A percentile compares a stretch with the other conserved stretches of the same genome.
These are phyloP conservation scores for Venturia carpophila DNA, from an alignment of 2,329 filamentous ascomycete genomes.

Conservation along the genomic window DNA sequence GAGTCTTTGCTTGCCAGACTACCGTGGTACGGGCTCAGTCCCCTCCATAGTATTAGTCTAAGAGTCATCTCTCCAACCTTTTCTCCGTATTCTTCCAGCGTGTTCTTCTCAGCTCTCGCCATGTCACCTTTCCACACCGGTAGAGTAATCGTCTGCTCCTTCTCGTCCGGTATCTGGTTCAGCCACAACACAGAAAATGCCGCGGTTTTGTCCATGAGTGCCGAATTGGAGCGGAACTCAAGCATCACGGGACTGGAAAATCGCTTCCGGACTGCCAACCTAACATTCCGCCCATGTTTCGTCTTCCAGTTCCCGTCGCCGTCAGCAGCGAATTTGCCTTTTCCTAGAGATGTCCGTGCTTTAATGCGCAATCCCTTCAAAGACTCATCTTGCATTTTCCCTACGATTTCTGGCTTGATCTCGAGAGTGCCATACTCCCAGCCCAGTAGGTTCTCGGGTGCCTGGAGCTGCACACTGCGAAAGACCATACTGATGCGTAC, in stretches of 20 bases:
- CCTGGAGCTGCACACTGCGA: slow-evolving; percentile 57
- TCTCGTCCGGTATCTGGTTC: slow-evolving; percentile 60
- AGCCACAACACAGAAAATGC: slow-evolving; percentile 62
- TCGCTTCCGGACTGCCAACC: slow-evolving; percentile 53
- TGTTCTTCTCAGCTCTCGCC: slow-evolving; percentile 43
- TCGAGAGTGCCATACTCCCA: slow-evolving; percentile 68
- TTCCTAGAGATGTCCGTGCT: slow-evolving; percentile 50
- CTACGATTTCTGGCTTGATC: slow-evolving; percentile 46
- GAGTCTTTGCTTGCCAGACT: slow-evolving; percentile 46
- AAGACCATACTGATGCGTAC: slow-evolving; percentile 65
- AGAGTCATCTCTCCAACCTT: slow-evolving; percentile 52
- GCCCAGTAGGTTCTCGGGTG: slow-evolving; percentile 52
- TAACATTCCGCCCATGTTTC: slow-evolving; percentile 39
- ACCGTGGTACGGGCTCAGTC: slow-evolving; percentile 53
- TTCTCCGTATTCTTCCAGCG: slow-evolving; percentile 48
- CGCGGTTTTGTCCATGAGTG: slow-evolving; percentile 47
- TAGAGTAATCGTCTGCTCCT: slow-evolving; percentile 51
- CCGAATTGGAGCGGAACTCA: slow-evolving; percentile 51
- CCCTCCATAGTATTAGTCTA: slow-evolving; percentile 52
- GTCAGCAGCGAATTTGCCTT: slow-evolving; percentile 48
- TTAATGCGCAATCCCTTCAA: slow-evolving; percentile 50
- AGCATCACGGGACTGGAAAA: slow-evolving; percentile 51
- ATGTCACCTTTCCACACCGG: slow-evolving; percentile 61
- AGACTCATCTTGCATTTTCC: slow-evolving; percentile 18
- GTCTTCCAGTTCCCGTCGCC: slow-evolving; percentile 41